These are phyloP conservation scores for Aristolochia californica DNA, from an alignment of 164 flowering plant species.

Conservation along the genomic window DNA sequence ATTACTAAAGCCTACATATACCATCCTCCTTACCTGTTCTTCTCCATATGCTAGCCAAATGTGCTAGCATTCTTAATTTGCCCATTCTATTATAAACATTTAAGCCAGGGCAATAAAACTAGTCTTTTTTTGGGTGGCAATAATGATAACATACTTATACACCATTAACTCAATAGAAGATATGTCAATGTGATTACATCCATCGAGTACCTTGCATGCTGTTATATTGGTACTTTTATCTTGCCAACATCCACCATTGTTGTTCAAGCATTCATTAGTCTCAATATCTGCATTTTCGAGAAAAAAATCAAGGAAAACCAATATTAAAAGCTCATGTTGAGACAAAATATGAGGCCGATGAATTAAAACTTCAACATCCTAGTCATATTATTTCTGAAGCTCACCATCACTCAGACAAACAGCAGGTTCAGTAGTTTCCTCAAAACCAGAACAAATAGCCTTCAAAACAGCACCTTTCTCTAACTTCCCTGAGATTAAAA, in stretches of 20 bases:
- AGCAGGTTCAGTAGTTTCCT: constrained; percentile 96
- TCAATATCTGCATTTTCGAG: constrained; percentile 50
- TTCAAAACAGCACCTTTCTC: constrained; percentile 88
- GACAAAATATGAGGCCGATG: too few relatives aligned
- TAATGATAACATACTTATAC: too few relatives aligned
- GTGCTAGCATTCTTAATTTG: too few relatives aligned
- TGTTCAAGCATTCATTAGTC: constrained; percentile 89
- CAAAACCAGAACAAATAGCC: constrained; percentile 97
- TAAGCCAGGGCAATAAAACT: too few relatives aligned
- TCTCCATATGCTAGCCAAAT: too few relatives aligned
- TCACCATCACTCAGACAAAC: constrained; percentile 81
- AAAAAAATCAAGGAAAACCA: background rate
- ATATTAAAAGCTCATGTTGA: too few relatives aligned
- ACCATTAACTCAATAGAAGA: background rate
- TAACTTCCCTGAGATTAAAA: constrained; percentile 62
- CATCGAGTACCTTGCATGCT: constrained; percentile 71
- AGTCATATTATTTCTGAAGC: constrained; percentile 8
- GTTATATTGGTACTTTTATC: constrained; percentile 63
- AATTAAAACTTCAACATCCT: background rate
- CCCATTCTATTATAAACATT: too few relatives aligned
- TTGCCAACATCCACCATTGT: constrained; percentile 94
- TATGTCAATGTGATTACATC: background rate
- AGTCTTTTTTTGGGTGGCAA: too few relatives aligned
- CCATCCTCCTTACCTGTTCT: too few relatives aligned
- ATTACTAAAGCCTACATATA: too few relatives aligned